These are phyloP conservation scores for Allomyces macrogynus DNA, from an alignment of 192 early-diverging fungal species.

Conservation along the genomic window DNA sequence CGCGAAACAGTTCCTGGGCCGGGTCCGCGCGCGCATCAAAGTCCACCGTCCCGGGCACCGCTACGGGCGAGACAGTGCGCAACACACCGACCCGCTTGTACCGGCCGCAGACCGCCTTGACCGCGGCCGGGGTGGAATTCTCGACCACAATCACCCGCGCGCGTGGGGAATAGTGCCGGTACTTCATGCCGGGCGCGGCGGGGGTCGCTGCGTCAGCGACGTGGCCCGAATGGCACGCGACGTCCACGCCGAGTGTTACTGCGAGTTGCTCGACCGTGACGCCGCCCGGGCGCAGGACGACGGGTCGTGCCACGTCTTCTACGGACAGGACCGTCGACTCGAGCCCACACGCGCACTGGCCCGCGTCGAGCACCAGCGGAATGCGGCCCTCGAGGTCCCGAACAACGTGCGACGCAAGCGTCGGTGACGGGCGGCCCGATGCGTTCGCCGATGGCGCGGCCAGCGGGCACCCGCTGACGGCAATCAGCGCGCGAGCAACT, in stretches of 20 bases:
- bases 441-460: conserved; percentile 98
- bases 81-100: conserved; percentile 13
- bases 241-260: conserved; percentile 36
- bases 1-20: conserved; percentile 43
- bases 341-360: conserved; percentile 68
- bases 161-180: conserved; percentile 87
- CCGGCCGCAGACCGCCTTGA: background rate
- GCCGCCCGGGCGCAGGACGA: conserved; percentile 81
- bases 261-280: conserved; percentile 60
- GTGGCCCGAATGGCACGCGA: conserved; percentile 53
- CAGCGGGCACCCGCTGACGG: conserved; percentile 60
- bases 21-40: conserved; percentile 5
- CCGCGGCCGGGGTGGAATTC: conserved; percentile 1
- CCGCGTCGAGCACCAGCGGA: conserved; percentile 75
- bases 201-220: conserved; percentile 50
- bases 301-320: conserved; percentile 34
- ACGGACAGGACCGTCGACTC: conserved; percentile 90
- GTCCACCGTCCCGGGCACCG: background rate
- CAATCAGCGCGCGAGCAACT: conserved; percentile 73
- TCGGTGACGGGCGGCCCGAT: conserved; percentile 86
- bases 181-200: conserved; percentile 98
- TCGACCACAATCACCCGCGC: conserved; percentile 58
- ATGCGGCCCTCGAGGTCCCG: conserved; percentile 60
- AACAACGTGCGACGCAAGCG: conserved; percentile 67
- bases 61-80: conserved; percentile 1